These are phyloP conservation scores for Moringa oleifera DNA, from an alignment of 345 rosid species.

Conservation along the genomic window DNA sequence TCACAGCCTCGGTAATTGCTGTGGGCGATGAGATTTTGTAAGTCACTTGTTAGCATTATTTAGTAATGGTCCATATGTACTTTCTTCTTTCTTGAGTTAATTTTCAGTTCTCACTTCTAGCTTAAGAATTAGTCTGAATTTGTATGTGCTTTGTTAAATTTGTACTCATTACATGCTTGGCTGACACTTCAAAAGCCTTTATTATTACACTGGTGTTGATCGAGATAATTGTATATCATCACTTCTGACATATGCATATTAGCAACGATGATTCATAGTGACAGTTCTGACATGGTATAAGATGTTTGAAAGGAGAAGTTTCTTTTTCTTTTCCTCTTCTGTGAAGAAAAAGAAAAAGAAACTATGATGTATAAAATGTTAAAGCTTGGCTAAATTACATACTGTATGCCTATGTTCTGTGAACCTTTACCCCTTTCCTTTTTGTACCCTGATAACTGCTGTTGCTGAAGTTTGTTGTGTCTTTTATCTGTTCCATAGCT, in stretches of 20 bases:
- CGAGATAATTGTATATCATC: background rate
- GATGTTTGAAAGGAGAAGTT: background rate
- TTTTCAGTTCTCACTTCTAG: background rate
- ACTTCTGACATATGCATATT: background rate
- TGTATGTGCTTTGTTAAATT: background rate
- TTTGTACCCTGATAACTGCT: background rate
- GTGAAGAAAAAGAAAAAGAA: background rate
- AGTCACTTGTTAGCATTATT: conserved; percentile 40
- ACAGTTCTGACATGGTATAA: background rate
- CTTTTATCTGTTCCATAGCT: conserved; percentile 84
- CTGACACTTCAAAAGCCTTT: background rate
- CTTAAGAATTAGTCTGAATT: background rate
- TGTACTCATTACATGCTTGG: background rate
- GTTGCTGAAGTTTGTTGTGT: conserved; percentile 29
- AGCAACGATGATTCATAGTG: no score
- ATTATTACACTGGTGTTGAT: background rate
- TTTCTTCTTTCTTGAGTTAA: conserved; percentile 4
- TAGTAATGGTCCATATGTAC: conserved; percentile 3
- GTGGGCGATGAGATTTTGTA: conserved; percentile 99
- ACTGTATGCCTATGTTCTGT: background rate
- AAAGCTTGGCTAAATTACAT: background rate
- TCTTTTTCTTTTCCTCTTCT: background rate
- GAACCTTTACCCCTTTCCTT: background rate
- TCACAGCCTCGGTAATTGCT: conserved; percentile 61
- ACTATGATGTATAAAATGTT: background rate